Percentiles rank a stretch among this genome's conserved stretches.
Conservation (phyloP, 1,284 basidiomycete species). For the Phaffia rhodozyma region DNA sequence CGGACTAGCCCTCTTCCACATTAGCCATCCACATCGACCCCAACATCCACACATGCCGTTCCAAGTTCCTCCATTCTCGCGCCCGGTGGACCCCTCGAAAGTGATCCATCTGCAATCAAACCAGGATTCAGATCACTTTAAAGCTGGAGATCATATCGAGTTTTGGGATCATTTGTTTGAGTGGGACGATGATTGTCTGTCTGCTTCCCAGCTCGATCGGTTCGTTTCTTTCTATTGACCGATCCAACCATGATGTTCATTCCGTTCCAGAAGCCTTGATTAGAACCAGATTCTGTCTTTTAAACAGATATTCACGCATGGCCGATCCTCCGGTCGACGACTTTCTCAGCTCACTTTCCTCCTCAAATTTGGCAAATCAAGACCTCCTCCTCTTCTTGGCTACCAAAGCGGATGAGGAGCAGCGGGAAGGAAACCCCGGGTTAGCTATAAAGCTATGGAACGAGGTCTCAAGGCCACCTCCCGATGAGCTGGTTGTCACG, state of each 20-base stretch:
- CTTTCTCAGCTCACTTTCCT: conserved; percentile 18
- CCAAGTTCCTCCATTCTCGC: no score
- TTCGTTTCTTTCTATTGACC: not conserved
- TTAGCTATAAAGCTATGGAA: conserved; percentile 6
- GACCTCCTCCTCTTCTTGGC: conserved; percentile 19
- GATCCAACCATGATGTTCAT: not conserved
- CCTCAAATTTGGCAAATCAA: conserved; percentile 8
- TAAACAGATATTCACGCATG: conserved; percentile 15
- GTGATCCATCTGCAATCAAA: no score
- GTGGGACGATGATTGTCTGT: conserved; percentile 21
- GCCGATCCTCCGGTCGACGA: conserved; percentile 21
- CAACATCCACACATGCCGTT: no score
- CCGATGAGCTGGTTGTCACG: conserved; percentile 12
- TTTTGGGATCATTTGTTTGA: conserved; percentile 21
- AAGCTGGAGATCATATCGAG: conserved; percentile 19
- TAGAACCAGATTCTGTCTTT: not conserved
- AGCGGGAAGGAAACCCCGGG: not conserved
- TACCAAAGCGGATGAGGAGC: not conserved
- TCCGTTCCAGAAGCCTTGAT: not conserved
- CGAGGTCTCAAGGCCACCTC: conserved; percentile 15
- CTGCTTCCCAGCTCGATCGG: conserved; percentile 19
- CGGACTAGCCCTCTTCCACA: no score
- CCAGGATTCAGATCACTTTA: not conserved
- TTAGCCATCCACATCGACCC: no score
- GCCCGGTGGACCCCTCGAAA: no score